Evolutionary conservation across 2,329 filamentous ascomycete genomes (phyloP), one percentile per base, ranked within the genome.

Genomic region (Penicillium sp.): DNA sequence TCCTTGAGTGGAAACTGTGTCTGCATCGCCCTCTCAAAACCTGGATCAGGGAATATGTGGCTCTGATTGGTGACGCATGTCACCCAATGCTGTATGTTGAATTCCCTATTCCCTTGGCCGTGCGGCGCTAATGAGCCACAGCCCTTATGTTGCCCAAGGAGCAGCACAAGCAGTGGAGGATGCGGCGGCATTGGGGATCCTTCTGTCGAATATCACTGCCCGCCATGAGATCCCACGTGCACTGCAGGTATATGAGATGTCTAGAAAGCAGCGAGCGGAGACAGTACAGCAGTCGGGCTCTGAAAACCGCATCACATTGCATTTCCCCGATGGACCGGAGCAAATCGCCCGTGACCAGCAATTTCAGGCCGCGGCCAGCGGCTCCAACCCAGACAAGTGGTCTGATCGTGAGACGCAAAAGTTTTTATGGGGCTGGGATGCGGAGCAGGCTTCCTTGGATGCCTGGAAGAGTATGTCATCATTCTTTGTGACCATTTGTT

Each of bases 371-470:
- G 68, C 69, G 8, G 57, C 58, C 1, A 67, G 59, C 18, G 67
- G 62, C 6, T 55, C 60, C 3, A 73, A 69, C 37, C 85, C 85
- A 2, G 85, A 88, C 70, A 86, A 86, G 71, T 88, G 85, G 85
- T 80, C 83, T 6, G 86, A 85, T 65, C 82, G 82, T 12, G 83
- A 86, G 56, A 84, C 86, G 41, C 85, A 88, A 67, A 77, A 81
- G 67, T 65, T 71, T 18, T 46, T 74, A 23, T 74, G 72, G 72
- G 70, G 66, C 1, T 73, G 69, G 68, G 72, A 74, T 62, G 70
- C 71, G 2, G 72, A 74, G 52, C 66, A 67, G 50, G 66, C 57
- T 7, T 69, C 69, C 2, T 49, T 70, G 51, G 62, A 67, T 40
- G 60, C 61, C n/a, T 73, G 70, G 70, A 63, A 60, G 31, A 63